Evolutionary conservation across 352 stramenopile species (phyloP).

Genomic region (Phytophthora ramorum): DNA sequence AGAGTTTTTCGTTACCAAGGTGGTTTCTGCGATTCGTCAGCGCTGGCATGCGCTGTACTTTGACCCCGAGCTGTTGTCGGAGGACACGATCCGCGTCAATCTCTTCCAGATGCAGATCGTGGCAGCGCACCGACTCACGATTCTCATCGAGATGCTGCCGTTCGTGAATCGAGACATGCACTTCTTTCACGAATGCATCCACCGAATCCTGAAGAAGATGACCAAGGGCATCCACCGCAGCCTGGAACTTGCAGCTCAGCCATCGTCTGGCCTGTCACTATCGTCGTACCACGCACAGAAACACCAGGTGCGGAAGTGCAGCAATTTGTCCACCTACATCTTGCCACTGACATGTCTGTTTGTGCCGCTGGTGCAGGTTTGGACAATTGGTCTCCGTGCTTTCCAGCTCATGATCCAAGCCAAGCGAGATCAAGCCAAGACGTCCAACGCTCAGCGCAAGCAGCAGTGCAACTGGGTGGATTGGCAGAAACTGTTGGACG

Average conservation of each 20-base stretch:
- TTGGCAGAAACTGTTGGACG: slow-evolving; percentile 35
- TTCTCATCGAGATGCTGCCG: slow-evolving; percentile 63
- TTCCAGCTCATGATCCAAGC: slow-evolving; percentile 44
- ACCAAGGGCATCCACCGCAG: slow-evolving; percentile 52
- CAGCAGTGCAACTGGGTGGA: slow-evolving; percentile 4
- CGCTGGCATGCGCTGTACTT: slow-evolving; percentile 79
- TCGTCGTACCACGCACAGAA: slow-evolving; percentile 24
- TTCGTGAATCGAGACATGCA: slow-evolving; percentile 49
- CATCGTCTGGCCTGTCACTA: not conserved
- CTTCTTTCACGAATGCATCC: slow-evolving; percentile 51
- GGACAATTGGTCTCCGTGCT: slow-evolving; percentile 46
- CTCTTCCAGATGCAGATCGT: slow-evolving; percentile 66
- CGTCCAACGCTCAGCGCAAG: slow-evolving; percentile 6
- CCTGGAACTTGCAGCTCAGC: slow-evolving; percentile 19
- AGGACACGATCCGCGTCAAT: slow-evolving; percentile 60
- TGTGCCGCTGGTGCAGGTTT: slow-evolving; percentile 38
- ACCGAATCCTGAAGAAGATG: slow-evolving; percentile 53
- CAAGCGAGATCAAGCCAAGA: slow-evolving; percentile 24
- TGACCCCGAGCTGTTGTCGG: slow-evolving; percentile 45
- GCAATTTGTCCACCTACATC: not conserved
- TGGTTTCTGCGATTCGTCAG: slow-evolving; percentile 67
- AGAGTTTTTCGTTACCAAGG: slow-evolving; percentile 70
- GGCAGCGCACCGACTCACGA: slow-evolving; percentile 54
- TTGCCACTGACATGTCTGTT: not conserved
- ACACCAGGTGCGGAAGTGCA: slow-evolving; percentile 25